Evolutionary conservation across 257 asterid genomes (phyloP).

Genomic region (Fraxinus americana): DNA sequence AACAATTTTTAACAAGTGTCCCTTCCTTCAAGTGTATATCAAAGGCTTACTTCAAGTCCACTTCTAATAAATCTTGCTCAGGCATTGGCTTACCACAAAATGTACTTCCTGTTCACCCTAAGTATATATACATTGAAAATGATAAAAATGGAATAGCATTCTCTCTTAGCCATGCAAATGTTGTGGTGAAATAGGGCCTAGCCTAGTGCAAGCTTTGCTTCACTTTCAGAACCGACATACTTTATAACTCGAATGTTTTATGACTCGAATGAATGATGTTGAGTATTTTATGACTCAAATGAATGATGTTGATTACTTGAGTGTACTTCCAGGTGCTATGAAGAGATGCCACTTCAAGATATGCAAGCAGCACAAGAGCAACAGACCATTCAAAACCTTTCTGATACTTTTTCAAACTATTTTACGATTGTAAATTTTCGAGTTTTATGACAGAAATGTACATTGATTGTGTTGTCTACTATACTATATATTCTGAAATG

Average conservation of each 20-base stretch:
- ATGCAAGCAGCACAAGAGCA: conserved; percentile 95
- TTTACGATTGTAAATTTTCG: conserved; percentile 58
- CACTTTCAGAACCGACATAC: background rate
- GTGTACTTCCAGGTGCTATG: conserved; percentile 99
- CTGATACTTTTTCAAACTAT: conserved; percentile 90
- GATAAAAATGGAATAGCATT: no score
- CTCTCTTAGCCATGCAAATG: no score
- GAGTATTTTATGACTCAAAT: no score
- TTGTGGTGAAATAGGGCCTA: background rate
- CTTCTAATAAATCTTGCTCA: conserved; percentile 94
- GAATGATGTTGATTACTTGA: no score
- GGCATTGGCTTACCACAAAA: conserved; percentile 92
- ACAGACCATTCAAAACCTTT: conserved; percentile 88
- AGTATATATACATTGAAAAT: background rate
- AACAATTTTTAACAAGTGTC: no score
- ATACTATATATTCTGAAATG: background rate
- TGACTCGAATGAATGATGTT: no score
- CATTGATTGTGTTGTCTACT: background rate
- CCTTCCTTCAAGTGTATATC: conserved; percentile 81
- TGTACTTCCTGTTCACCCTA: conserved; percentile 35
- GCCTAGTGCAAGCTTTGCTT: background rate
- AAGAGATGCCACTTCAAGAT: conserved; percentile 98
- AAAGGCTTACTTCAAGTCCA: conserved; percentile 82
- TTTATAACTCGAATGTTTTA: no score
- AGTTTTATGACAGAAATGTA: background rate